These are phyloP conservation scores for Lachancea sp. DNA, from an alignment of 805 yeast genomes.

Conservation along the genomic window DNA sequence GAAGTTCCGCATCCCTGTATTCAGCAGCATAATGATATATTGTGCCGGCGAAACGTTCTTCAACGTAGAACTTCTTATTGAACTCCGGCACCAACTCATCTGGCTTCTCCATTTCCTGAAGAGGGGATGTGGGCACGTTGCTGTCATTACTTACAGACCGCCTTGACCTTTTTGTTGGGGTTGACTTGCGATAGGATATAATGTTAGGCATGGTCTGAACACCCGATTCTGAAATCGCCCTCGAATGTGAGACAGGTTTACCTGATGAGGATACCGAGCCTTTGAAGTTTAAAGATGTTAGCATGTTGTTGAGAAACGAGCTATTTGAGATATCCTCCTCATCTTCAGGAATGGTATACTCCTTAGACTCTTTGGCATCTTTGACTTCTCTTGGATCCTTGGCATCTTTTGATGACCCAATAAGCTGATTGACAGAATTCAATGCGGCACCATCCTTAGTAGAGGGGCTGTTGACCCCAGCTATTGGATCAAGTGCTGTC, in stretches of 20 bases:
- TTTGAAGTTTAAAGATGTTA: conserved; percentile 19
- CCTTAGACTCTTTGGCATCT: background rate
- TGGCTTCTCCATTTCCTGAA: conserved; percentile 21
- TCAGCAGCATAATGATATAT: conserved; percentile 57
- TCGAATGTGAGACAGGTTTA: conserved; percentile 5
- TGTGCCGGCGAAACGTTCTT: conserved; percentile 53
- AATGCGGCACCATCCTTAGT: conserved; percentile 15
- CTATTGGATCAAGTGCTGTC: conserved; percentile 21
- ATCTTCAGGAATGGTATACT: background rate
- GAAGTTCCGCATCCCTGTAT: conserved; percentile 69
- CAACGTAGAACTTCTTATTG: conserved; percentile 43
- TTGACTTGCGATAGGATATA: conserved; percentile 28
- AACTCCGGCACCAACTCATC: conserved; percentile 16
- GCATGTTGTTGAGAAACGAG: conserved; percentile 22
- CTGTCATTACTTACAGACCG: conserved; percentile 8
- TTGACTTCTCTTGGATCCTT: background rate
- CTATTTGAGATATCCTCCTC: conserved; percentile 8
- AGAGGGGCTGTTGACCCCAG: conserved; percentile 13
- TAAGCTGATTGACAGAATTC: conserved; percentile 18
- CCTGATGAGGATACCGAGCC: background rate
- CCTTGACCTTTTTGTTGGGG: conserved; percentile 11
- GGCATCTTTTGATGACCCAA: conserved; percentile 6
- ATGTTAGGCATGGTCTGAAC: conserved; percentile 22
- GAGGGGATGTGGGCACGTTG: conserved; percentile 14
- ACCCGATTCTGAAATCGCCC: conserved; percentile 5